These are phyloP conservation scores for Carnegiea gigantea DNA, from an alignment of 179 eudicot genomes.

Conservation along the genomic window DNA sequence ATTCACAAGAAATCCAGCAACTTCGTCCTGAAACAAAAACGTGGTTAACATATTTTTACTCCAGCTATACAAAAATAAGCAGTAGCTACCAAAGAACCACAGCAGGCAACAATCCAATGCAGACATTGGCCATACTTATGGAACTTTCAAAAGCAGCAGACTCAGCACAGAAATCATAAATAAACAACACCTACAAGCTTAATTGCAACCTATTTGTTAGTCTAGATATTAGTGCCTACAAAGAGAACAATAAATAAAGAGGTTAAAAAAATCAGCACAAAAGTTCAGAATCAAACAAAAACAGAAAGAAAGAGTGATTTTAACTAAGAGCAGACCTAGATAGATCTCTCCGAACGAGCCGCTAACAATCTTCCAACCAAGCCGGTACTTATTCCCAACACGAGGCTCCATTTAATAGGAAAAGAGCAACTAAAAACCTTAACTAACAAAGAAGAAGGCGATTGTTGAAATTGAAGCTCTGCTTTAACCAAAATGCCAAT, in stretches of 20 bases:
- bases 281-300: background rate
- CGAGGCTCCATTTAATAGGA: background rate
- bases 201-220: background rate
- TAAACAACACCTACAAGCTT: background rate
- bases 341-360: constrained; percentile 6
- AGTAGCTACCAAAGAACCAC: background rate
- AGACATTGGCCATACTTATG: background rate
- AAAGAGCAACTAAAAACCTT: background rate
- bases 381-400: constrained; percentile 3
- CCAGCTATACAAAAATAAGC: background rate
- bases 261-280: background rate
- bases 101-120: background rate
- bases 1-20: background rate
- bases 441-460: background rate
- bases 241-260: background rate
- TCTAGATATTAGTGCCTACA: constrained; percentile 4
- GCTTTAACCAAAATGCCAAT: constrained; percentile 8
- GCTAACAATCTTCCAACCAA: background rate
- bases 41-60: background rate
- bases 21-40: background rate
- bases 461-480: background rate
- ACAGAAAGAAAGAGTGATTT: background rate
- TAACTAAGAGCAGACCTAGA: constrained; percentile 2
- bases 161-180: background rate
- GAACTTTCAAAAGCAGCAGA: background rate